phyloP scores from a whole-genome alignment of 2,329 filamentous ascomycete species.

The Claviceps africana region DNA sequence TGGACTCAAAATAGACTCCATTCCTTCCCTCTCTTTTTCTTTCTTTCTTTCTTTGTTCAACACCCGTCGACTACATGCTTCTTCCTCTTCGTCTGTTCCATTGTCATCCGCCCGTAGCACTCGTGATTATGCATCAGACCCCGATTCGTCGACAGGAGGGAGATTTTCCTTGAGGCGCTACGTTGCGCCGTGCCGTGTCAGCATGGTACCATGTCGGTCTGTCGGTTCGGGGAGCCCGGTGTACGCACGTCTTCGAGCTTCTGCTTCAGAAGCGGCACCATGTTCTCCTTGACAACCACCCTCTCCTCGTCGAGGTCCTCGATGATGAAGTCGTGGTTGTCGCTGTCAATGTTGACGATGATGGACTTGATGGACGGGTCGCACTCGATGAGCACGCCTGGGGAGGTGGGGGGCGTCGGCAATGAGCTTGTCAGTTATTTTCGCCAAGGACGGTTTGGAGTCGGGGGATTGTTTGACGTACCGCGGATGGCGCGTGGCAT shows the following conservation, averaged over 20 bases:
- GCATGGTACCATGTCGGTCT: not conserved
- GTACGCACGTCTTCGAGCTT: conserved; percentile 50
- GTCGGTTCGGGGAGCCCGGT: not conserved
- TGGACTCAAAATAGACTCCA: not conserved
- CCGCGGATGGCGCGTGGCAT: conserved; percentile 47
- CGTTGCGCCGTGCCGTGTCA: conserved; percentile 1
- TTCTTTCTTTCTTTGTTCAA: not conserved
- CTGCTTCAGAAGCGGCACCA: conserved; percentile 52
- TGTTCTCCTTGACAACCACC: conserved; percentile 60
- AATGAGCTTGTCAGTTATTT: conserved; percentile 3
- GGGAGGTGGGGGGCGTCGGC: not conserved
- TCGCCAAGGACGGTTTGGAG: not conserved
- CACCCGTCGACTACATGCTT: not conserved
- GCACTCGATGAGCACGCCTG: conserved; percentile 64
- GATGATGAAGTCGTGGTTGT: conserved; percentile 60
- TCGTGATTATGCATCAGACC: conserved; percentile 26
- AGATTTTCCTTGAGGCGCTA: conserved; percentile 39
- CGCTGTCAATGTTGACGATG: conserved; percentile 61
- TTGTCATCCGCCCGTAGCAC: too few species aligned
- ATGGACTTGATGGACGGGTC: conserved; percentile 82
- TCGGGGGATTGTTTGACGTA: conserved; percentile 13
- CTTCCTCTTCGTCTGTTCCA: not conserved
- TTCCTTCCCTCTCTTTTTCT: not conserved
- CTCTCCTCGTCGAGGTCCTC: conserved; percentile 69
- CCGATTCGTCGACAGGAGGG: conserved; percentile 36